A percentile compares a stretch with the other conserved stretches of the same genome.
These are phyloP conservation scores for Alloascoidea africana DNA, from an alignment of 805 yeast species.

Conservation along the genomic window DNA sequence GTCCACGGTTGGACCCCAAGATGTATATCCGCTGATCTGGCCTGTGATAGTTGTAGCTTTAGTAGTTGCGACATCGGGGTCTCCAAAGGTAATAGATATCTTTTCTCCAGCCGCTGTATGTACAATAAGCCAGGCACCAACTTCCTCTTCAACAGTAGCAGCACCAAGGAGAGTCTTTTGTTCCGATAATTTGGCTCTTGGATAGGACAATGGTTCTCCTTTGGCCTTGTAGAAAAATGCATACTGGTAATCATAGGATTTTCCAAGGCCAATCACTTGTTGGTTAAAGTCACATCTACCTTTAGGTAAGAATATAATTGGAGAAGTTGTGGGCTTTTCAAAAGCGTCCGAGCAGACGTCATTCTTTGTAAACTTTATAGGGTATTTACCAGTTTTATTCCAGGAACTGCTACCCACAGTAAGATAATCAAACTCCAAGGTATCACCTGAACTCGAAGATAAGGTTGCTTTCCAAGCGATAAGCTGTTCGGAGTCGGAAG, in stretches of 20 bases:
- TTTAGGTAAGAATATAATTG: not conserved
- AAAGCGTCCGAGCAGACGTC: not conserved
- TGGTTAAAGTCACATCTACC: not conserved
- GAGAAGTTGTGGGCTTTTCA: not conserved
- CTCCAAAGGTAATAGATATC: slow-evolving; percentile 7
- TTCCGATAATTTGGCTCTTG: not conserved
- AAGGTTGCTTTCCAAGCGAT: not conserved
- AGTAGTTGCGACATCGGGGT: slow-evolving; percentile 1
- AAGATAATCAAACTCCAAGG: not conserved
- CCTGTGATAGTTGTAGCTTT: slow-evolving; percentile 7
- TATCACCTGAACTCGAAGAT: not conserved
- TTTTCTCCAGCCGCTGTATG: slow-evolving; percentile 10
- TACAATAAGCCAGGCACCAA: slow-evolving; percentile 5
- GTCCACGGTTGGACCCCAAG: slow-evolving; percentile 12
- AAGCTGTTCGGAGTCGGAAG: slow-evolving; percentile 1
- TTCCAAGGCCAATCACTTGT: not conserved
- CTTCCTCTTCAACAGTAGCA: not conserved
- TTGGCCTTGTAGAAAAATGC: not conserved
- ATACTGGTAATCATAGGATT: not conserved
- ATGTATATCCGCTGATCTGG: slow-evolving; percentile 7
- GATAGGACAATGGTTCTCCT: not conserved
- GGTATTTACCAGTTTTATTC: not conserved
- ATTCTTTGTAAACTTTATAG: not conserved
- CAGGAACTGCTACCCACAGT: not conserved
- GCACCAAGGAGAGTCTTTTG: too few species aligned